Conservation (phyloP, 2,329 filamentous ascomycete genomes). For the Thelonectria discophora region DNA sequence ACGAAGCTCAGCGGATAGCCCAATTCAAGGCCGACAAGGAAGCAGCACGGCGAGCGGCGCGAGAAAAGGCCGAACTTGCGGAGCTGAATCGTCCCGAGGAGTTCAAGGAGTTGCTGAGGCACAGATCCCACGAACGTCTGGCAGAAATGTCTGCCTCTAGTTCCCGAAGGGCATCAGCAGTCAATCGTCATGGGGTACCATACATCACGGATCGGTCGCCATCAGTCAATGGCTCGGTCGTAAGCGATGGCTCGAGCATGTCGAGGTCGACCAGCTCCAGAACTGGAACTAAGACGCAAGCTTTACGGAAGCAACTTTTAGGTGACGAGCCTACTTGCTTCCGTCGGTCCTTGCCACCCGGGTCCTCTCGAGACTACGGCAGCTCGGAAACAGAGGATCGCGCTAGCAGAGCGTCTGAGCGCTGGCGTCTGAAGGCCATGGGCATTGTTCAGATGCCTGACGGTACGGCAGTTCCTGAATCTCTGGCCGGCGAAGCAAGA, state of each 20-base stretch:
- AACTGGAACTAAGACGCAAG: constrained; percentile 49
- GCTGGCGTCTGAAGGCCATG: constrained; percentile 60
- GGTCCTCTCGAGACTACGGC: constrained; percentile 41
- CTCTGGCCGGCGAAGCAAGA: constrained; percentile 57
- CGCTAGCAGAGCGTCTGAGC: constrained; percentile 52
- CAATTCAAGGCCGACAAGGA: constrained; percentile 48
- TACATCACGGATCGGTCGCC: constrained; percentile 47
- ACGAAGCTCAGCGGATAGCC: constrained; percentile 49
- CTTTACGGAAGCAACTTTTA: constrained; percentile 48
- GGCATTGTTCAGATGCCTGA: constrained; percentile 63
- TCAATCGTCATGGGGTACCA: constrained; percentile 50
- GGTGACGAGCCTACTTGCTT: constrained; percentile 45
- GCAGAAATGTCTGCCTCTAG: constrained; percentile 50
- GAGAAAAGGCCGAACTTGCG: constrained; percentile 39
- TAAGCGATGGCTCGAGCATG: constrained; percentile 32
- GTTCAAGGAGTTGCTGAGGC: constrained; percentile 46
- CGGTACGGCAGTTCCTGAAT: constrained; percentile 62
- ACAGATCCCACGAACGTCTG: constrained; percentile 43
- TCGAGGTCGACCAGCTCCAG: constrained; percentile 32
- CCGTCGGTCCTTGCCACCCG: constrained; percentile 52
- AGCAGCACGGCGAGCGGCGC: constrained; percentile 41
- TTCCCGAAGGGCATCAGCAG: constrained; percentile 54
- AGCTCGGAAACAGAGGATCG: constrained; percentile 41
- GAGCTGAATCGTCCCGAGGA: constrained; percentile 48
- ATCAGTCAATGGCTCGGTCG: constrained; percentile 34